These are phyloP conservation scores for Primulina eburnea DNA, from an alignment of 257 asterid species.

Conservation along the genomic window DNA sequence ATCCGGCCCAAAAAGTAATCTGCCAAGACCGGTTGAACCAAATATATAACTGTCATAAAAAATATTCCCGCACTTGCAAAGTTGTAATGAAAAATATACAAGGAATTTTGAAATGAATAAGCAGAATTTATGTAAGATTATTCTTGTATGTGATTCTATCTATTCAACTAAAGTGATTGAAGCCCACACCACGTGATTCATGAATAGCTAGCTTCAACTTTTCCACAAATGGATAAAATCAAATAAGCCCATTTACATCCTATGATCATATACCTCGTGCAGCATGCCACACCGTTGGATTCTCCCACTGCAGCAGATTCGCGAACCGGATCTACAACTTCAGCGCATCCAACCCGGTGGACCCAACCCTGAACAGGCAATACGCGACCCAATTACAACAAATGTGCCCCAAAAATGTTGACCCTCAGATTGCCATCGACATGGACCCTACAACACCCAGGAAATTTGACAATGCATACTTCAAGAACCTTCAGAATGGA, in stretches of 20 bases:
- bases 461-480: slow-evolving; percentile 66
- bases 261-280: slow-evolving; percentile 4
- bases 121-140: too few species aligned
- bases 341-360: slow-evolving; percentile 43
- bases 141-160: not conserved
- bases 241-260: too few species aligned
- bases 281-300: slow-evolving; percentile 81
- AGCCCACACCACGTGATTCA: not conserved
- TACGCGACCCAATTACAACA: slow-evolving; percentile 53
- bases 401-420: slow-evolving; percentile 61
- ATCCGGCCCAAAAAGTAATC: too few species aligned
- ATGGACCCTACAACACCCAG: slow-evolving; percentile 82
- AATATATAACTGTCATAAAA: too few species aligned
- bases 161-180: not conserved
- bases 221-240: not conserved
- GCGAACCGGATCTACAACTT: slow-evolving; percentile 68
- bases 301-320: slow-evolving; percentile 77
- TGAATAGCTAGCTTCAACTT: not conserved
- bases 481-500: slow-evolving; percentile 55
- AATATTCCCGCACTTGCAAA: too few species aligned
- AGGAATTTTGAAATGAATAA: too few species aligned
- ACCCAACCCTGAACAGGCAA: slow-evolving; percentile 62
- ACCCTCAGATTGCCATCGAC: slow-evolving; percentile 56
- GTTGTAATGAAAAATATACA: too few species aligned
- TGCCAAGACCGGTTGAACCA: too few species aligned